phyloP scores from a whole-genome alignment of 2,329 filamentous ascomycete genomes.

The Diatrype stigma region DNA sequence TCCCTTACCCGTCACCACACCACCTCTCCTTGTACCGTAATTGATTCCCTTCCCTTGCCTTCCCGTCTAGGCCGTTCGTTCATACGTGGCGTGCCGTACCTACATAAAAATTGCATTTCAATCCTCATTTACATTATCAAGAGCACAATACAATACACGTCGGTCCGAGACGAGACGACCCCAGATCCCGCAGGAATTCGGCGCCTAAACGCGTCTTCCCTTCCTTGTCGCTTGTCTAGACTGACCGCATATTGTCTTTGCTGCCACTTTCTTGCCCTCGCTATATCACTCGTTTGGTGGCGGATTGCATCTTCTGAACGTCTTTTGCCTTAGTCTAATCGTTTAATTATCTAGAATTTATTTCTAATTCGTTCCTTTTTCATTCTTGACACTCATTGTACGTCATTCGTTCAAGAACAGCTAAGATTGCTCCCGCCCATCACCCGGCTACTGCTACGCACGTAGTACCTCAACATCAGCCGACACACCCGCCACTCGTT shows the following conservation, averaged over 20 bases:
- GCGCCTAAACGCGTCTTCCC: background rate
- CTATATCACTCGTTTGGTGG: background rate
- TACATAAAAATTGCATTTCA: background rate
- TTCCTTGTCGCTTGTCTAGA: background rate
- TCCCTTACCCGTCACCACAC: background rate
- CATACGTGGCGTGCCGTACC: background rate
- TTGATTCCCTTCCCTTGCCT: background rate
- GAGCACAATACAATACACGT: background rate
- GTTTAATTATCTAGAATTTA: background rate
- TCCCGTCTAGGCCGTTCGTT: background rate
- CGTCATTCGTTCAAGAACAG: background rate
- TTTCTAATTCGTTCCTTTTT: background rate
- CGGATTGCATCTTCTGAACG: background rate
- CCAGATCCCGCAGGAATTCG: background rate
- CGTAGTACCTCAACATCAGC: too few relatives aligned
- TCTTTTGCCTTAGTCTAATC: background rate
- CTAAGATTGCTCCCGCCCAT: too few relatives aligned
- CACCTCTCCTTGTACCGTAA: background rate
- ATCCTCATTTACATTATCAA: background rate
- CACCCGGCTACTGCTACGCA: too few relatives aligned
- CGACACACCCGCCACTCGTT: too few relatives aligned
- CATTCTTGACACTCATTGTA: background rate
- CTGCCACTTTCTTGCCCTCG: background rate
- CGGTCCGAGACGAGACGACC: background rate
- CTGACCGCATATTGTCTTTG: background rate